These are phyloP conservation scores for Phialophora chinensis DNA, from an alignment of 2,329 filamentous ascomycete genomes.

Conservation along the genomic window DNA sequence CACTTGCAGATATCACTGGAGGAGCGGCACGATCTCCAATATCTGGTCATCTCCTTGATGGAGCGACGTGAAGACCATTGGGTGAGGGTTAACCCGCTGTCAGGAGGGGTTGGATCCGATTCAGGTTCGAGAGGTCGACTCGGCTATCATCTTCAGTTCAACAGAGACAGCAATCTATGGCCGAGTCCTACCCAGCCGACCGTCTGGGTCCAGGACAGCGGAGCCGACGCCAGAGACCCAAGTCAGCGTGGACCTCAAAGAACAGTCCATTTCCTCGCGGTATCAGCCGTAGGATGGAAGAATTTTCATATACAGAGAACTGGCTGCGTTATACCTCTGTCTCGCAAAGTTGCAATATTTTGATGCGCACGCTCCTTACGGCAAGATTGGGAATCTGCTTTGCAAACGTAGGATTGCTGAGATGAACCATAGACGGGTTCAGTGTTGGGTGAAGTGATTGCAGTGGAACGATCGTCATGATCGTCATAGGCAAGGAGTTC, in stretches of 20 bases:
- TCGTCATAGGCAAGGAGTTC: neutral
- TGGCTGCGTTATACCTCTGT: neutral
- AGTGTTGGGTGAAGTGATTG: neutral
- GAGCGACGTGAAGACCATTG: neutral
- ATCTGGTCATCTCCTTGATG: neutral
- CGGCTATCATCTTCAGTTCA: no score
- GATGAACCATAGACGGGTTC: no score
- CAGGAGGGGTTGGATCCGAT: neutral
- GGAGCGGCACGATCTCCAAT: neutral
- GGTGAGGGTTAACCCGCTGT: neutral
- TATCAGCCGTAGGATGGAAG: neutral
- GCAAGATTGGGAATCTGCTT: neutral
- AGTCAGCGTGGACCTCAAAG: neutral
- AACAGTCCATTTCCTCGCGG: neutral
- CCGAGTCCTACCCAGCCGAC: no score
- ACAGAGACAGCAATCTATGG: no score
- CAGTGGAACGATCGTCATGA: neutral
- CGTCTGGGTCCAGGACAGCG: no score
- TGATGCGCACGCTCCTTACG: neutral
- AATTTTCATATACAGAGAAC: neutral
- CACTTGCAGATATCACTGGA: slow-evolving; percentile 1
- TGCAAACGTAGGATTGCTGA: neutral
- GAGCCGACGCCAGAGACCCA: no score
- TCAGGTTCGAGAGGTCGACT: no score
- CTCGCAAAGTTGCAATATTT: neutral